Evolutionary conservation across 495 filamentous ascomycete species (phyloP), one percentile per base, ranked within the genome.

Genomic region (Lepidopterella palustris): DNA sequence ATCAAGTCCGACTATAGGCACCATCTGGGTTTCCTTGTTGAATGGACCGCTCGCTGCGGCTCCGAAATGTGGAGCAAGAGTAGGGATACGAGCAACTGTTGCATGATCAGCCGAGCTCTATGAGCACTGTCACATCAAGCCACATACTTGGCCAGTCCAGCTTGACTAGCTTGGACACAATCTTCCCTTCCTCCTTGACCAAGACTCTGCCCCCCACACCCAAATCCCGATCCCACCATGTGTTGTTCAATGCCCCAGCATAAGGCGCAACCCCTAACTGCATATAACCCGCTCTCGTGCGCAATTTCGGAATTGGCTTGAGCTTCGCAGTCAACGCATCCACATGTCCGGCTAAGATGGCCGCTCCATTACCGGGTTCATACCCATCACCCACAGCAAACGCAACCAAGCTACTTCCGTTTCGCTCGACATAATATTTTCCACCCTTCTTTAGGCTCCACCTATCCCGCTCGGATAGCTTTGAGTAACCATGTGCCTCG

Each of bases 171-270:
- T 86, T 90, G 39, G 80, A 83, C 50, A 84, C 80, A 27, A 95
- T 87, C 80, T 92, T 96, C 60, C 88, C 89, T 2, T 78, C 69
- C 59, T 95, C 84, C 64, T 85, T 87, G 23, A 97, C 84, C 31
- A 97, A 77, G 6, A 98, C 92, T 40, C 89, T 80, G 9, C 93
- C 93, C 50, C 89, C 93, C 63, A 97, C 86, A 50, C 87, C 85
- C 40, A 98, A 80, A 74, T 98, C 93, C 15, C 92, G 80, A 75
- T 96, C 92, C 90, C 89, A 96, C 92, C 92, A 96, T 1, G 92
- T 96, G 54, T 74, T 76, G 63, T 92, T 90, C 54, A 97, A 72
- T 21, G 76, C 89, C 31, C 93, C 91, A 10, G 90, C 93, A 69
- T 97, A 98, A 0, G 88, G 93, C 3, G 93, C 93, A 28, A 98